Percentiles rank a stretch among this genome's conserved stretches.
Conservation (phyloP, 2,329 filamentous ascomycete genomes). For the Claviceps monticola region DNA sequence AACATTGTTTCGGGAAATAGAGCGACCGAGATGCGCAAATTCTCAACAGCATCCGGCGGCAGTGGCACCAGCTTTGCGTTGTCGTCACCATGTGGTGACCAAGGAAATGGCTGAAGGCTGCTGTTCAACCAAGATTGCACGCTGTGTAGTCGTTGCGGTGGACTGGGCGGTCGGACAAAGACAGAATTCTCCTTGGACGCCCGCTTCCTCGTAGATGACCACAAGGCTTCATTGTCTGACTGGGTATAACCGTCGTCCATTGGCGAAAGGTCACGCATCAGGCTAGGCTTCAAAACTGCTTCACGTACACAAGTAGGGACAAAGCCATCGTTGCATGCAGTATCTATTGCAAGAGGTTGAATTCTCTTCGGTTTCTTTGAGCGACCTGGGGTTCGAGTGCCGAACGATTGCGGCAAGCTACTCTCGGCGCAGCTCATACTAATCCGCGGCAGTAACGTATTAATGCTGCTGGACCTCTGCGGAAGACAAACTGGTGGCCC, state of each 20-base stretch:
- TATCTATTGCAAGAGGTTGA: background rate
- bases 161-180: slow-evolving; percentile 19
- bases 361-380: background rate
- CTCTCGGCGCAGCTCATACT: background rate
- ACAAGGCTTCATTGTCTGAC: slow-evolving; percentile 6
- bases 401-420: background rate
- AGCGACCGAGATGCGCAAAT: slow-evolving; percentile 35
- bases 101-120: slow-evolving; percentile 16
- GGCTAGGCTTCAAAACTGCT: background rate
- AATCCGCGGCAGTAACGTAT: background rate
- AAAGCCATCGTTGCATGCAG: background rate
- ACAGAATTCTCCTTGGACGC: slow-evolving; percentile 10
- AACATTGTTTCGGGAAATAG: slow-evolving; percentile 49
- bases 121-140: slow-evolving; percentile 24
- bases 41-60: slow-evolving; percentile 39
- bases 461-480: background rate
- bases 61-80: slow-evolving; percentile 30
- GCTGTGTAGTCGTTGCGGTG: slow-evolving; percentile 20
- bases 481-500: slow-evolving; percentile 11
- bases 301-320: background rate
- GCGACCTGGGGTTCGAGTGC: background rate
- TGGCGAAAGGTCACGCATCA: slow-evolving; percentile 3
- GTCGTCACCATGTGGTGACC: slow-evolving; percentile 20
- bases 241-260: slow-evolving; percentile 4
- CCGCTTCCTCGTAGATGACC: slow-evolving; percentile 3